Evolutionary conservation across 108 stramenopile genomes (phyloP), one percentile per base, ranked within the genome.

Genomic region (Mediolabrus comicus): DNA sequence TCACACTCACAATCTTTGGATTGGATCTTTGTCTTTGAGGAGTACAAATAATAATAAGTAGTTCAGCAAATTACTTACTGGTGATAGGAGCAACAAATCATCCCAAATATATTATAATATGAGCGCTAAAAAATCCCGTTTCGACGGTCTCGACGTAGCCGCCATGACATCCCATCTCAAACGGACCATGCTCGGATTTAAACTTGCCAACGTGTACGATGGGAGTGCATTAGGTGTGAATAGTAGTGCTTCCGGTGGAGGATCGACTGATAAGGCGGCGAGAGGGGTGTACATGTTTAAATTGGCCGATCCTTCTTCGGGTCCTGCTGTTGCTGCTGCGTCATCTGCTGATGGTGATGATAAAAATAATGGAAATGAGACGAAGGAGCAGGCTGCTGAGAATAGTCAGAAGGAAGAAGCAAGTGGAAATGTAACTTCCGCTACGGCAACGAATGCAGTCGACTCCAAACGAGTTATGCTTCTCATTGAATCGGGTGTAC

Each of bases 401-500:
- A 62, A 54, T 57, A 59, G 55, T 22, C 34, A 7, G 14, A 62
- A 70, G 26, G 38, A 46, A 24, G n/a, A 65, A 31, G 46, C 11
- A 36, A 25, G 35, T 53, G 73, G 62, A 10, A 49, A 63, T 74
- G 56, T 36, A 65, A 74, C 35, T 9, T 19, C 13, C 2, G 36
- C 63, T 0, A 16, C 0, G 7, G 22, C 53, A 25, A 29, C 38
- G 3, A 17, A 26, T 24, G 53, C 24, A 1, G 54, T 22, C 10
- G 14, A 55, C 32, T 63, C 63, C 16, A 80, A 80, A 16, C 38
- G 76, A 31, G 63, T 83, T 62, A 64, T 93, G 63, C 71, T 99
- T 7, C 49, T 98, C 29, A 62, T 98, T 34, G 97, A 99, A 71
- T 86, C 86, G 31, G 98, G 98, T n/a, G 89, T 97, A 11, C 89